A percentile compares a stretch with the other conserved stretches of the same genome.
Evolutionary conservation across 2,329 filamentous ascomycete genomes (phyloP).

Genomic region (Calonectria hongkongensis): DNA sequence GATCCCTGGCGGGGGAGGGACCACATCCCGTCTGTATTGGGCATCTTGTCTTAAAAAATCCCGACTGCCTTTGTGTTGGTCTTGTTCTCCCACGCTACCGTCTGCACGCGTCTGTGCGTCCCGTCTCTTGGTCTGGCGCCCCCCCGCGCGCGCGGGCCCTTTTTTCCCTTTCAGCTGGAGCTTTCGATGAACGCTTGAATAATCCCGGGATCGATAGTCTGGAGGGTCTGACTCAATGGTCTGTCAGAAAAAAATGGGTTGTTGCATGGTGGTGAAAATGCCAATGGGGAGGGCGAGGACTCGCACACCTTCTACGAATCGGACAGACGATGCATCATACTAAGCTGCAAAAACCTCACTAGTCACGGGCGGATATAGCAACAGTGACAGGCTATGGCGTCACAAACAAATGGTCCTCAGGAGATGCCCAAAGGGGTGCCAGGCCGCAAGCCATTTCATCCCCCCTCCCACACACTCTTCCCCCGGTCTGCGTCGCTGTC

Average conservation of each 20-base stretch:
- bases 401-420: background rate
- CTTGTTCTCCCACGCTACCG: background rate
- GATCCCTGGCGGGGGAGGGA: background rate
- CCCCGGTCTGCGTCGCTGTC: slow-evolving; percentile 3
- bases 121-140: background rate
- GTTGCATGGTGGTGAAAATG: background rate
- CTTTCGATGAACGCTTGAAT: background rate
- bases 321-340: slow-evolving; percentile 11
- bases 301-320: slow-evolving; percentile 21
- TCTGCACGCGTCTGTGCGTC: background rate
- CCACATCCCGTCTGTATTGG: background rate
- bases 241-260: too few species aligned
- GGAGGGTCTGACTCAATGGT: too few species aligned
- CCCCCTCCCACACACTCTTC: background rate
- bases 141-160: too few species aligned
- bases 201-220: too few species aligned
- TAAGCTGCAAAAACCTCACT: slow-evolving; percentile 14
- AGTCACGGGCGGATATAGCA: slow-evolving; percentile 6
- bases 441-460: slow-evolving; percentile 14
- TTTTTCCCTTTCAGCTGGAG: background rate
- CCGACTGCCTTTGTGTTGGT: background rate
- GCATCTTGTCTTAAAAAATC: background rate
- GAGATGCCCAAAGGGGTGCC: background rate
- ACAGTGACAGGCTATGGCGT: background rate
- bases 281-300: background rate